A percentile compares a stretch with the other conserved stretches of the same genome.
Evolutionary conservation across 1,284 basidiomycete species (phyloP).

Genomic region (Entoloma clypeatum): DNA sequence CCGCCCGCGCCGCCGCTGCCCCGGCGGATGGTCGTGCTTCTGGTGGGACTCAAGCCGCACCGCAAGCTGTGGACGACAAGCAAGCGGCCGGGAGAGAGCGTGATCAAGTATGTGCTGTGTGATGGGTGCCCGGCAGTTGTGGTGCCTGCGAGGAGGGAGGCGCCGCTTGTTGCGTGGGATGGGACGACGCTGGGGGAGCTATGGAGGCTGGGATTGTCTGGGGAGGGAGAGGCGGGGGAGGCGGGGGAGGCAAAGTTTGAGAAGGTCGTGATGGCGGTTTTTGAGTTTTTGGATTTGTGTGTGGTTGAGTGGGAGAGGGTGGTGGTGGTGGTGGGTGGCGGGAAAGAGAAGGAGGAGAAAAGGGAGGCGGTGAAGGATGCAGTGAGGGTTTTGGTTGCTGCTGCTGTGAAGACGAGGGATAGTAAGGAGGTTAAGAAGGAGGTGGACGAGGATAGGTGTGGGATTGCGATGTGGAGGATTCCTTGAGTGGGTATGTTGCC

Average conservation of each 20-base stretch:
- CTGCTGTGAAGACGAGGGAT: constrained; percentile 47
- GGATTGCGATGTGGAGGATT: constrained; percentile 63
- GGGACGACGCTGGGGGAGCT: constrained; percentile 53
- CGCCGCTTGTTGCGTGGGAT: constrained; percentile 61
- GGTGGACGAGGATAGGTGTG: constrained; percentile 51
- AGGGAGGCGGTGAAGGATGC: constrained; percentile 43
- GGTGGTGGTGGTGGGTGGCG: constrained; percentile 26
- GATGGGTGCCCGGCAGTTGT: constrained; percentile 61
- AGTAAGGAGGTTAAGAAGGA: constrained; percentile 56
- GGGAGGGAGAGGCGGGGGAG: constrained; percentile 29
- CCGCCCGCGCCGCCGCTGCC: constrained; percentile 42
- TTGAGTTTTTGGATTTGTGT: constrained; percentile 58
- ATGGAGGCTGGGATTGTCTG: constrained; percentile 47
- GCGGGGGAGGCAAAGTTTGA: constrained; percentile 40
- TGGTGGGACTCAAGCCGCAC: constrained; percentile 59
- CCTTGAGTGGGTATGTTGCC: constrained; percentile 32
- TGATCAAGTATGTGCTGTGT: constrained; percentile 56
- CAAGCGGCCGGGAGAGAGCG: constrained; percentile 55
- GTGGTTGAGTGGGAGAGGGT: constrained; percentile 59
- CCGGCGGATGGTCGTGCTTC: constrained; percentile 51
- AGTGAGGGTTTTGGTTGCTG: constrained; percentile 47
- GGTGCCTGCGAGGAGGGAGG: constrained; percentile 53
- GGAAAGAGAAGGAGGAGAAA: constrained; percentile 27
- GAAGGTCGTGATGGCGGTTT: constrained; percentile 50
- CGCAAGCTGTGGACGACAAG: constrained; percentile 55